Base-by-base conservation (phyloP, 768 basidiomycete genomes). In the Melanogaster broomeanus region DNA sequence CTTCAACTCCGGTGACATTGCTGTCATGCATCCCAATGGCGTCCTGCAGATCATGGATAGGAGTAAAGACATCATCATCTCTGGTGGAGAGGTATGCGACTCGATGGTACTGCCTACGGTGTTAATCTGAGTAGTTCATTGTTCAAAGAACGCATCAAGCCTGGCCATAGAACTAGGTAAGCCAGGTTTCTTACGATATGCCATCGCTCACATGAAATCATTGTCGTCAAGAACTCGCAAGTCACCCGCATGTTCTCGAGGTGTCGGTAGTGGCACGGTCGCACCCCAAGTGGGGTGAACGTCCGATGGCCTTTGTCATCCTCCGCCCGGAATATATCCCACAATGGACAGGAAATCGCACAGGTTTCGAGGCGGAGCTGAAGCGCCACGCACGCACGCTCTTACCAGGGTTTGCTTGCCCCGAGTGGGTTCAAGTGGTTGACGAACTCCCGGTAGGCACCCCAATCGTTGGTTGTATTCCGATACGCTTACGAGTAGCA, bases 31-130 rank as follows among this genome's bases (percentile, higher is more conserved):
- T 61, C 79, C 90, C 0, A 82, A 90, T 61, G 90, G 92, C 0
- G 78, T 82, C 16, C 69, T 94, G 33, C 77, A 83, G 42, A 81
- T 95, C 35, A 78, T 86, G 68, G 92, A 95, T 64, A 74, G 93
- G 58, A 84, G 79, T 60, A 85, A 93, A 66, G 93, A 94, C 60
- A 82, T 93, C 57, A 93, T 93, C 57, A 93, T 93, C 42, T 92
- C 88, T 31, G 91, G 91, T 1, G 91, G 91, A 50, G 91, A 93
- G 81, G 89, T 82, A 53, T 43, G 74, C 30, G 16, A 19, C 1
- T 64, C 1, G 24, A 31, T 49, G 34, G 39, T 15, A 18, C 49
- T 15, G 54, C 21, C 11, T 44, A 25, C 28, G 44, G 35, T 12
- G 21, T 31, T 34, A 18, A 44, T 37, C 30, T 25, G 43, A 40